These are phyloP conservation scores for Paraconiothyrium sp. DNA, from an alignment of 2,329 filamentous ascomycete genomes.

Conservation along the genomic window DNA sequence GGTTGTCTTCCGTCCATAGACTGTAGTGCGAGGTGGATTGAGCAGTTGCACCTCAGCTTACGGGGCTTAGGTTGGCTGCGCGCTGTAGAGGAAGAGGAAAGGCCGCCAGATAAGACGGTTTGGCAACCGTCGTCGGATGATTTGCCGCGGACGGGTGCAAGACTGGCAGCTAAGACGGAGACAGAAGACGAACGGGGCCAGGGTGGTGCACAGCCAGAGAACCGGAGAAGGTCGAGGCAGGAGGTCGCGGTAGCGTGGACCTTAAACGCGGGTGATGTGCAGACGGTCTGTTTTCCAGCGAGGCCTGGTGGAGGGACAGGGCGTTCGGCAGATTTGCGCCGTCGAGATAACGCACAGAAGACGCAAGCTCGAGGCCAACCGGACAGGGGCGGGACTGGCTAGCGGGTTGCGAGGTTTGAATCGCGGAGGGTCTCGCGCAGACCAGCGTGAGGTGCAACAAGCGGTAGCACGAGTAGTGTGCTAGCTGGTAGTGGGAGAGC, in stretches of 20 bases:
- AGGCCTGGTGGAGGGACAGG: slow-evolving; percentile 49
- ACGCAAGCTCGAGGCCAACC: slow-evolving; percentile 45
- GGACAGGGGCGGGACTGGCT: slow-evolving; percentile 37
- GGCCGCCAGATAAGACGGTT: slow-evolving; percentile 59
- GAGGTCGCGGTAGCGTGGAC: slow-evolving; percentile 53
- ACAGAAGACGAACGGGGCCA: slow-evolving; percentile 40
- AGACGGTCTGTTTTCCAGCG: slow-evolving; percentile 52
- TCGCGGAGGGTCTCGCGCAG: slow-evolving; percentile 48
- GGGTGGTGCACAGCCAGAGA: slow-evolving; percentile 47
- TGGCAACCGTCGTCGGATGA: slow-evolving; percentile 48
- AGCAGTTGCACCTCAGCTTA: slow-evolving; percentile 44
- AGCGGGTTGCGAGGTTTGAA: slow-evolving; percentile 38
- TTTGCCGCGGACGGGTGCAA: slow-evolving; percentile 48
- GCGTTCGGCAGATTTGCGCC: slow-evolving; percentile 53
- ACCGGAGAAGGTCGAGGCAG: slow-evolving; percentile 47
- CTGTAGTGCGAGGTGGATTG: slow-evolving; percentile 51
- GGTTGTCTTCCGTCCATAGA: slow-evolving; percentile 65
- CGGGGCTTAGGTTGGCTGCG: slow-evolving; percentile 52
- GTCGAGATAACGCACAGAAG: slow-evolving; percentile 52
- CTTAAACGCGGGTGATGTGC: slow-evolving; percentile 61
- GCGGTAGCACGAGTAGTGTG: slow-evolving; percentile 45
- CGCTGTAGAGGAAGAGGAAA: slow-evolving; percentile 54
- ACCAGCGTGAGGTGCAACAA: slow-evolving; percentile 46
- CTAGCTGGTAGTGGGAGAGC: slow-evolving; percentile 44
- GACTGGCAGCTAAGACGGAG: slow-evolving; percentile 42